Conservation (phyloP, 129 eudicot species). For the Apium graveolens region DNA sequence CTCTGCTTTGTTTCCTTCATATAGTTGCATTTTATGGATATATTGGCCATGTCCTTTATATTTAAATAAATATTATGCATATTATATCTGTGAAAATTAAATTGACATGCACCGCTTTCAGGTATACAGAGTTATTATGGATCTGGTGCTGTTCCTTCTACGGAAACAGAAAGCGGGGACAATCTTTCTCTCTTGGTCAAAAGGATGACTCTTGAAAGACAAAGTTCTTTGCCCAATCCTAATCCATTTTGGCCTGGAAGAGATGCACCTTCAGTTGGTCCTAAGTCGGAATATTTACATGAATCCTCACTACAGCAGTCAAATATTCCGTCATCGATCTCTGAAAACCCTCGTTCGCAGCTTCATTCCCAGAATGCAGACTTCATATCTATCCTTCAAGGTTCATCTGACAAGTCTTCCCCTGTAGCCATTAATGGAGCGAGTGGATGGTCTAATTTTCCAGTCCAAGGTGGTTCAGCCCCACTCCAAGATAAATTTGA, state of each 20-base stretch:
- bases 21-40: background rate
- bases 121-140: constrained; percentile 62
- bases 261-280: background rate
- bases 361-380: constrained; percentile 46
- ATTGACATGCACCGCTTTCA: constrained; percentile 16
- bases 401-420: constrained; percentile 53
- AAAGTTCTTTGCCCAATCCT: constrained; percentile 35
- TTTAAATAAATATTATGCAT: background rate
- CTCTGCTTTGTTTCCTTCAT: background rate
- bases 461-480: constrained; percentile 52
- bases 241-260: constrained; percentile 13
- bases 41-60: background rate
- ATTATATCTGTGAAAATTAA: background rate
- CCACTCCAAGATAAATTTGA: constrained; percentile 27
- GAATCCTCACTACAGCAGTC: constrained; percentile 22
- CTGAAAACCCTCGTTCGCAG: constrained; percentile 32
- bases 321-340: constrained; percentile 24
- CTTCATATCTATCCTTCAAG: constrained; percentile 54
- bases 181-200: constrained; percentile 36
- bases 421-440: constrained; percentile 33
- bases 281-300: background rate
- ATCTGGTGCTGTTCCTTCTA: constrained; percentile 30
- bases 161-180: constrained; percentile 51
- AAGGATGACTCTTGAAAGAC: constrained; percentile 42
- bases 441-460: constrained; percentile 59